These are phyloP conservation scores for Basipetospora chlamydospora DNA, from an alignment of 2,329 filamentous ascomycete genomes.

Conservation along the genomic window DNA sequence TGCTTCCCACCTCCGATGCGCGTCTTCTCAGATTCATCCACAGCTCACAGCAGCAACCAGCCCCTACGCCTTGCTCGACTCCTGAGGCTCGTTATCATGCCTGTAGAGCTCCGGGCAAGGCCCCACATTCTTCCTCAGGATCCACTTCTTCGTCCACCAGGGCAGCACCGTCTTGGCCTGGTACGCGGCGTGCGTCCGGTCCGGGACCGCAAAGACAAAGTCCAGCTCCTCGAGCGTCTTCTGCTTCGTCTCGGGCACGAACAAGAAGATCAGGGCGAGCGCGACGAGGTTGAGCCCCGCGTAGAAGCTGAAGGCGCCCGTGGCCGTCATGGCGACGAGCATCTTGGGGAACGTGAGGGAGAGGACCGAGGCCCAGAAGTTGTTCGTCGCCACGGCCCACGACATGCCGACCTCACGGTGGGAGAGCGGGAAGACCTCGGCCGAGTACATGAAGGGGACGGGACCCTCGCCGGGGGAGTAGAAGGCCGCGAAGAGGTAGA, in stretches of 20 bases:
- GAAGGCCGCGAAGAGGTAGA: conserved; percentile 51
- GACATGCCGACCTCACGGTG: conserved; percentile 51
- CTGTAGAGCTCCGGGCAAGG: conserved; percentile 7
- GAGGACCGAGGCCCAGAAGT: conserved; percentile 37
- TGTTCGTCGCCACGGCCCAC: conserved; percentile 45
- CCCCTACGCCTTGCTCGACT: background rate
- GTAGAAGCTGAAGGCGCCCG: conserved; percentile 33
- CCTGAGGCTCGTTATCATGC: background rate
- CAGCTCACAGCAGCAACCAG: no score
- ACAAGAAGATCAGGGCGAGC: conserved; percentile 40
- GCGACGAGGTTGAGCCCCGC: conserved; percentile 40
- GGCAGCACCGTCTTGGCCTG: conserved; percentile 22
- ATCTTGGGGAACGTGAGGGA: conserved; percentile 37
- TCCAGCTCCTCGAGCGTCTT: conserved; percentile 35
- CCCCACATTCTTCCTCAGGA: conserved; percentile 7
- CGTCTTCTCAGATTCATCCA: no score
- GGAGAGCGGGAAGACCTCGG: conserved; percentile 49
- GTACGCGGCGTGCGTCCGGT: conserved; percentile 24
- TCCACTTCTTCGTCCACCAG: conserved; percentile 20
- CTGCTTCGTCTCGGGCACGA: conserved; percentile 45
- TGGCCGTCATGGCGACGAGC: conserved; percentile 19
- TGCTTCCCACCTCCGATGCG: no score
- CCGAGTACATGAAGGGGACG: conserved; percentile 47
- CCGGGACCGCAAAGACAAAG: conserved; percentile 29
- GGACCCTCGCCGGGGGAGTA: conserved; percentile 50